Percentiles rank a stretch among this genome's conserved stretches.
Conservation (phyloP, 805 yeast genomes). For the Ascoidea rubescens region DNA sequence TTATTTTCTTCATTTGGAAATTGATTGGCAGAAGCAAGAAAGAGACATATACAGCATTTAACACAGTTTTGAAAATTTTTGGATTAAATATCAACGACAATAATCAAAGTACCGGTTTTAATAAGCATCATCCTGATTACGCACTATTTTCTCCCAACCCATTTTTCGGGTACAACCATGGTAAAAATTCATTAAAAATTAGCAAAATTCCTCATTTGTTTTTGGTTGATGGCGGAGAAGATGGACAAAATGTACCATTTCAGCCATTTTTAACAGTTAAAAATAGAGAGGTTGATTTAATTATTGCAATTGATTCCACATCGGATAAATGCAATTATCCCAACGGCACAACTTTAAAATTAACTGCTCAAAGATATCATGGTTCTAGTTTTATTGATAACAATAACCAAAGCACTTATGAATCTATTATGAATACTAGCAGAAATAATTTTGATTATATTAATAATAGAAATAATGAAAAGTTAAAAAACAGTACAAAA, state of each 20-base stretch:
- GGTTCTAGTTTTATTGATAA: too few species aligned
- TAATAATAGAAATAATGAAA: background rate
- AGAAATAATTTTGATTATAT: too few species aligned
- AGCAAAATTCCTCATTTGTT: slow-evolving; percentile 14
- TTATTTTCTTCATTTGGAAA: slow-evolving; percentile 34
- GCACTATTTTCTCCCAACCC: slow-evolving; percentile 54
- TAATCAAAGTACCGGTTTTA: slow-evolving; percentile 15
- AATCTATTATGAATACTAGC: slow-evolving; percentile 1
- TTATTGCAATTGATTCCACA: slow-evolving; percentile 48
- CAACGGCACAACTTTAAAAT: slow-evolving; percentile 38
- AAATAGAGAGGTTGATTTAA: slow-evolving; percentile 44
- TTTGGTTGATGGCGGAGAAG: slow-evolving; percentile 74
- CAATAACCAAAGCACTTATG: background rate
- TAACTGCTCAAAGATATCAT: slow-evolving; percentile 21
- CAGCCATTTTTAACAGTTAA: slow-evolving; percentile 45
- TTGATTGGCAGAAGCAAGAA: slow-evolving; percentile 18
- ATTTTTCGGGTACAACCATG: slow-evolving; percentile 25
- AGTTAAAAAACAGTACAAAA: background rate
- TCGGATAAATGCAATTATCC: slow-evolving; percentile 42
- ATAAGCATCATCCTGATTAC: slow-evolving; percentile 34
- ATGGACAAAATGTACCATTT: slow-evolving; percentile 57
- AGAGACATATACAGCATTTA: slow-evolving; percentile 21
- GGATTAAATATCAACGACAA: slow-evolving; percentile 26
- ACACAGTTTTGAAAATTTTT: slow-evolving; percentile 26
- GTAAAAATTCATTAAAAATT: slow-evolving; percentile 12